These are phyloP conservation scores for Fusarium zealandicum DNA, from an alignment of 2,329 filamentous ascomycete genomes.

Conservation along the genomic window DNA sequence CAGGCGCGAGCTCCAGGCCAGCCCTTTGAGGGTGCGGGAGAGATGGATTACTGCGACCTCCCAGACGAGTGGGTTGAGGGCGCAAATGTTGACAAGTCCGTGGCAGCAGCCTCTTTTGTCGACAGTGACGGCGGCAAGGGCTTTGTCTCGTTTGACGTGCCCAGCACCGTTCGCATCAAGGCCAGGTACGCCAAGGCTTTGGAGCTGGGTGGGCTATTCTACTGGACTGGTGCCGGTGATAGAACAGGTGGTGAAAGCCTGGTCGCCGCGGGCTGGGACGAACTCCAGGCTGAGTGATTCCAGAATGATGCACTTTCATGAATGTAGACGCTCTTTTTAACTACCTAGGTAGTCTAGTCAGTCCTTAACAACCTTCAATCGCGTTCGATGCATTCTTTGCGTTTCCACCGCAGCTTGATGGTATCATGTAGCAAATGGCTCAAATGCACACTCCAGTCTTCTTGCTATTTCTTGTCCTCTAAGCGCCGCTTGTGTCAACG, in stretches of 20 bases:
- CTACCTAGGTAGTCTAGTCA: no score
- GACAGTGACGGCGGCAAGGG: conserved; percentile 50
- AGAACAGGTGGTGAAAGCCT: conserved; percentile 61
- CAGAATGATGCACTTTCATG: no score
- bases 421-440: no score
- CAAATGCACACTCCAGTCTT: no score
- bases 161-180: conserved; percentile 66
- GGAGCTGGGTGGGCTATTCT: conserved; percentile 69
- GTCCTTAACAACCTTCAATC: no score
- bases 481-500: background rate
- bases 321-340: no score
- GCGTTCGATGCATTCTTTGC: no score
- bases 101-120: conserved; percentile 66
- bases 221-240: conserved; percentile 72
- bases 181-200: conserved; percentile 63
- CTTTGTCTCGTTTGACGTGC: conserved; percentile 71
- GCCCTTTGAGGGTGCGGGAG: conserved; percentile 55
- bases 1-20: conserved; percentile 62
- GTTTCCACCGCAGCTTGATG: no score
- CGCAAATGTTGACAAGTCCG: conserved; percentile 56
- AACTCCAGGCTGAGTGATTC: conserved; percentile 43
- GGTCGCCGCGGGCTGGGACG: conserved; percentile 65
- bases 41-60: conserved; percentile 69
- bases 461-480: no score
- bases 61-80: conserved; percentile 57